Conservation (phyloP, 495 filamentous ascomycete species). For the Beverwykella pulmonaria region DNA sequence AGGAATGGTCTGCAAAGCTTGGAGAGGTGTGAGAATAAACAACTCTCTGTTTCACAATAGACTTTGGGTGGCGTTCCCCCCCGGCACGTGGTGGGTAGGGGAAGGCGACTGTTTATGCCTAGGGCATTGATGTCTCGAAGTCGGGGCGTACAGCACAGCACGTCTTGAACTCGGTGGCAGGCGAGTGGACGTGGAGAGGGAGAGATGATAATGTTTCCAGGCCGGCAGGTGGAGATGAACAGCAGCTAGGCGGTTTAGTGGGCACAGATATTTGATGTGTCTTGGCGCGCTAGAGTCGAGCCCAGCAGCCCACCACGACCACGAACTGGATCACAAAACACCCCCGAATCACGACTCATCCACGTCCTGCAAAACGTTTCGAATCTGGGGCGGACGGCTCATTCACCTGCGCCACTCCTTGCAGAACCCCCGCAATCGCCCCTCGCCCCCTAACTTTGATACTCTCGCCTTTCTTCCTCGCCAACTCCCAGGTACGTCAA, state of each 20-base stretch:
- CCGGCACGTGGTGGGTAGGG: not conserved
- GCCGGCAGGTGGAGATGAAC: not conserved
- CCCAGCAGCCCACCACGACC: constrained; percentile 1
- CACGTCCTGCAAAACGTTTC: constrained; percentile 4
- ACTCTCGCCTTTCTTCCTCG: constrained; percentile 12
- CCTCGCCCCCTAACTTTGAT: not conserved
- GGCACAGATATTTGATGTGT: not conserved
- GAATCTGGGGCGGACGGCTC: constrained; percentile 1
- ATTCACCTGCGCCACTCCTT: not conserved
- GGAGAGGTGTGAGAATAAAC: not conserved
- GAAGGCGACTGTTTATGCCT: not conserved
- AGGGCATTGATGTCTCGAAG: not conserved
- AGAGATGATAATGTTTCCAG: not conserved
- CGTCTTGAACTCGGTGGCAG: not conserved
- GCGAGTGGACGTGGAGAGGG: not conserved
- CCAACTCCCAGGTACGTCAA: constrained; percentile 30
- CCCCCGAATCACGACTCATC: constrained; percentile 6
- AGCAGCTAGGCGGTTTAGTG: not conserved
- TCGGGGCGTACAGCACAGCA: not conserved
- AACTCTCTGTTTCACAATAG: not conserved
- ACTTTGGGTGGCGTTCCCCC: not conserved
- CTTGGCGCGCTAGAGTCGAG: not conserved
- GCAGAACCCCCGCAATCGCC: not conserved
- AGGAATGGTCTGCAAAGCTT: not conserved
- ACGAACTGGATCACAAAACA: constrained; percentile 1